Percentiles rank a stretch among this genome's conserved stretches.
Conservation (phyloP, 2,329 filamentous ascomycete genomes). For the Penicillium hordei region DNA sequence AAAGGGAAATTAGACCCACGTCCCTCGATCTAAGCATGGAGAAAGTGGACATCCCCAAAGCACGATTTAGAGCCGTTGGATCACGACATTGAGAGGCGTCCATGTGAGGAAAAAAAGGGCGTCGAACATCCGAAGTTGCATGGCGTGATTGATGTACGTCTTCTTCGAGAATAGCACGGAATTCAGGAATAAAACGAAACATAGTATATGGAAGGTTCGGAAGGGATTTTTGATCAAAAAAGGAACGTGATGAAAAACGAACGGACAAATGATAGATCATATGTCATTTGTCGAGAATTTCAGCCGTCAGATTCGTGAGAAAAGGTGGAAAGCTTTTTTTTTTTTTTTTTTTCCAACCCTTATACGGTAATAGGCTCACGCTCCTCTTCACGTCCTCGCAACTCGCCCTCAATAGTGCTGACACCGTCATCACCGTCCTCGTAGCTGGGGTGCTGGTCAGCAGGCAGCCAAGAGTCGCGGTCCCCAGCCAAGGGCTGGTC, state of each 20-base stretch:
- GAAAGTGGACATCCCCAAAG: slow-evolving; percentile 9
- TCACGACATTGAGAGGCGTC: slow-evolving; percentile 17
- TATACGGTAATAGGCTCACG: slow-evolving; percentile 32
- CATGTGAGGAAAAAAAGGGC: not conserved
- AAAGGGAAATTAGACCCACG: slow-evolving; percentile 4
- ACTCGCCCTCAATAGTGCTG: slow-evolving; percentile 35
- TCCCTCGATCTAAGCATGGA: not conserved
- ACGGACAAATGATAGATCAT: not conserved
- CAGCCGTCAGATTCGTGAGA: slow-evolving; percentile 17
- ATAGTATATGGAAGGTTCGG: not conserved
- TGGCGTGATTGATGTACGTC: slow-evolving; percentile 1
- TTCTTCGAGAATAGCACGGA: not conserved
- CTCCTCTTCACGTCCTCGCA: slow-evolving; percentile 39
- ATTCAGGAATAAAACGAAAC: not conserved
- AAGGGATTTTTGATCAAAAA: not conserved
- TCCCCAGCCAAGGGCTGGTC: slow-evolving; percentile 77
- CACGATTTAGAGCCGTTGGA: slow-evolving; percentile 15
- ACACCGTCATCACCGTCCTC: slow-evolving; percentile 45
- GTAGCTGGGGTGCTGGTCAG: slow-evolving; percentile 56
- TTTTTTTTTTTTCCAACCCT: not conserved
- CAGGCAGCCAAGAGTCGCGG: slow-evolving; percentile 77
- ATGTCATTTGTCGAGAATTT: not conserved
- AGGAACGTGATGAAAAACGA: not conserved
- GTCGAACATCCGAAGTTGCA: not conserved
- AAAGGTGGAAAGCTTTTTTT: not conserved